Evolutionary conservation across 1,139 yeast genomes (phyloP).

Genomic region (Magnusiomyces ingens): DNA sequence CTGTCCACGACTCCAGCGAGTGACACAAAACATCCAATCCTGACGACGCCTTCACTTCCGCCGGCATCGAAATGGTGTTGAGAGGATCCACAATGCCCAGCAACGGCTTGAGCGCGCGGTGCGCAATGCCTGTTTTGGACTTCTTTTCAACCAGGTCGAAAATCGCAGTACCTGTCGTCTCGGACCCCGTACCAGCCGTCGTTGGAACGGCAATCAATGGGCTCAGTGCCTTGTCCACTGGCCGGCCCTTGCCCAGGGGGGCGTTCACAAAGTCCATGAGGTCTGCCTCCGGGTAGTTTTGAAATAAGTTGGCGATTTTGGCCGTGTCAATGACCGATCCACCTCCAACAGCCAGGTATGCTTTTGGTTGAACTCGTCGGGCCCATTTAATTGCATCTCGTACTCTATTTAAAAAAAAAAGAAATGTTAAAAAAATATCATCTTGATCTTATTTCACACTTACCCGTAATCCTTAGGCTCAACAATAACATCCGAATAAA

Average conservation of each 20-base stretch:
- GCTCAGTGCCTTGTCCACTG: slow-evolving; percentile 30
- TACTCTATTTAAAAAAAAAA: slow-evolving; percentile 20
- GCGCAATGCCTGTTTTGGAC: slow-evolving; percentile 39
- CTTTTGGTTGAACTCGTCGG: slow-evolving; percentile 32
- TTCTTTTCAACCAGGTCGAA: slow-evolving; percentile 33
- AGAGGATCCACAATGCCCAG: slow-evolving; percentile 39
- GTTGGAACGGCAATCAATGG: slow-evolving; percentile 42
- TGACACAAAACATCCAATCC: slow-evolving; percentile 43
- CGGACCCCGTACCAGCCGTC: slow-evolving; percentile 43
- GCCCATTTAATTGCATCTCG: slow-evolving; percentile 37
- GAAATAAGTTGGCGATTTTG: slow-evolving; percentile 37
- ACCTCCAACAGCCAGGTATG: slow-evolving; percentile 39
- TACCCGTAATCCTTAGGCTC: slow-evolving; percentile 36
- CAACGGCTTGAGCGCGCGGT: slow-evolving; percentile 35
- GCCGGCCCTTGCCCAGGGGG: slow-evolving; percentile 38
- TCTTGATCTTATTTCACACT: neutral
- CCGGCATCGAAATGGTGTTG: slow-evolving; percentile 39
- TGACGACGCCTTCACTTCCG: slow-evolving; percentile 38
- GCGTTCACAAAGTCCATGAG: slow-evolving; percentile 39
- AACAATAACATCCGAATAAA: slow-evolving; percentile 35
- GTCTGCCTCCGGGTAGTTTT: slow-evolving; percentile 35
- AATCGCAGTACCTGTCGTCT: slow-evolving; percentile 41
- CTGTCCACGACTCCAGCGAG: slow-evolving; percentile 40
- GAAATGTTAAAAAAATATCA: neutral
- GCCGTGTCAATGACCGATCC: slow-evolving; percentile 40